Base-by-base conservation (phyloP, 1,284 basidiomycete genomes). In the Violaceomyces palustris region DNA sequence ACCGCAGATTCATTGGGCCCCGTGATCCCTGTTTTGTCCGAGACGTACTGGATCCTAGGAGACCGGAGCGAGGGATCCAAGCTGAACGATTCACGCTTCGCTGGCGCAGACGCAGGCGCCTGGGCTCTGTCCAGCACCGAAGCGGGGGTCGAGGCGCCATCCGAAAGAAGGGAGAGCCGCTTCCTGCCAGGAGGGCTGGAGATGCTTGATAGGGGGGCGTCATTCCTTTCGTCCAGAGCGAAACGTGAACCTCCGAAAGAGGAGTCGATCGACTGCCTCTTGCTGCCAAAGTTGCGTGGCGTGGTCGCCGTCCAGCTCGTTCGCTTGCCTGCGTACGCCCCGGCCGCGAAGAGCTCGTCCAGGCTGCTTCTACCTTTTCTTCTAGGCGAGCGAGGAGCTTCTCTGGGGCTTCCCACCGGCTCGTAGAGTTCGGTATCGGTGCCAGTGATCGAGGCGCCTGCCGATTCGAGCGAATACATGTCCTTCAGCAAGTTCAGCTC, bases 401-500 rank as follows among this genome's bases (percentile, higher is more conserved):
- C n/a, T n/a, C n/a, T n/a, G n/a, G n/a, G n/a, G n/a, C n/a, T n/a
- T n/a, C n/a, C n/a, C n/a, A n/a, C n/a, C n/a, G n/a, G n/a, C n/a
- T n/a, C n/a, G n/a, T n/a, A n/a, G n/a, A n/a, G n/a, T n/a, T n/a
- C n/a, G n/a, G n/a, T n/a, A n/a, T n/a, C n/a, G n/a, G n/a, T n/a
- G n/a, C n/a, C n/a, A n/a, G n/a, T n/a, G n/a, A n/a, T n/a, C n/a
- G n/a, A n/a, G n/a, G n/a, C n/a, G n/a, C n/a, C n/a, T n/a, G n/a
- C n/a, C n/a, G n/a, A n/a, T n/a, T 64, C 55, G 2, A 68, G 40
- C 11, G 57, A 47, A 29, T 67, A 65, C 46, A 69, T 52, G 5
- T 67, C 64, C 12, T 50, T 34, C 12, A 69, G 48, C 39, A 61
- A 15, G 7, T 34, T 46, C 17, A 69, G 34, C 34, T 67, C 68